Percentiles rank a stretch among this genome's conserved stretches.
Evolutionary conservation across 2,329 filamentous ascomycete species (phyloP).

Genomic region (Plectosphaerella plurivora): DNA sequence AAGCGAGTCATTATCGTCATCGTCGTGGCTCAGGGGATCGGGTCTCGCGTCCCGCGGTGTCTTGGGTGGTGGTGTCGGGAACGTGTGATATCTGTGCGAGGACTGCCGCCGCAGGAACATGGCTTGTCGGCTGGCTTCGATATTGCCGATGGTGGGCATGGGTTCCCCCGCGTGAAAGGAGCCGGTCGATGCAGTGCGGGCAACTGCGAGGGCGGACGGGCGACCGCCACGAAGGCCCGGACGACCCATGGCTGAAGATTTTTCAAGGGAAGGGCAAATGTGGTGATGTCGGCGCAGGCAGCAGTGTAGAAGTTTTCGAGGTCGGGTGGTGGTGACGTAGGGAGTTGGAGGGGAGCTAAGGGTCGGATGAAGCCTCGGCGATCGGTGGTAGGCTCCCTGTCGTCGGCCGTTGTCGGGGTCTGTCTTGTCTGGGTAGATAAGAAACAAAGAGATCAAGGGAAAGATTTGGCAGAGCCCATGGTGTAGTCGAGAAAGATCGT

Average conservation of each 20-base stretch:
- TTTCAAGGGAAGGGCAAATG: not conserved
- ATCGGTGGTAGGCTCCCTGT: not conserved
- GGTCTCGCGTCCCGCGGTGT: slow-evolving; percentile 50
- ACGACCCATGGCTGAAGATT: not conserved
- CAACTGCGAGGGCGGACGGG: slow-evolving; percentile 3
- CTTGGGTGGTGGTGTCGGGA: slow-evolving; percentile 69
- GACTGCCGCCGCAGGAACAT: slow-evolving; percentile 25
- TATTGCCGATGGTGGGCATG: slow-evolving; percentile 30
- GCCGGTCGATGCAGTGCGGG: slow-evolving; percentile 28
- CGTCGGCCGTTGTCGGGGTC: not conserved
- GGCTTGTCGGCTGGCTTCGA: slow-evolving; percentile 12
- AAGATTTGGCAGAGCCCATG: not conserved
- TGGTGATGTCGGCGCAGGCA: not conserved
- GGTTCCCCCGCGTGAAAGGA: slow-evolving; percentile 50
- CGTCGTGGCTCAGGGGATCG: slow-evolving; percentile 16
- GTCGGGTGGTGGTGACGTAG: slow-evolving; percentile 1
- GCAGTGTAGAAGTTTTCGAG: not conserved
- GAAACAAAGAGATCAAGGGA: too few relatives aligned
- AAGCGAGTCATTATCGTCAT: slow-evolving; percentile 11
- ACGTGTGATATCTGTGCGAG: slow-evolving; percentile 70
- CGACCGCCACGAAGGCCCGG: not conserved
- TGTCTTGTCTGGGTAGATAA: too few relatives aligned
- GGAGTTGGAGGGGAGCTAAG: not conserved
- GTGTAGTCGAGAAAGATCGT: not conserved
- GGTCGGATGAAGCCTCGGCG: not conserved